These are phyloP conservation scores for Leccinum subtestaceum DNA, from an alignment of 768 basidiomycete species.

Conservation along the genomic window DNA sequence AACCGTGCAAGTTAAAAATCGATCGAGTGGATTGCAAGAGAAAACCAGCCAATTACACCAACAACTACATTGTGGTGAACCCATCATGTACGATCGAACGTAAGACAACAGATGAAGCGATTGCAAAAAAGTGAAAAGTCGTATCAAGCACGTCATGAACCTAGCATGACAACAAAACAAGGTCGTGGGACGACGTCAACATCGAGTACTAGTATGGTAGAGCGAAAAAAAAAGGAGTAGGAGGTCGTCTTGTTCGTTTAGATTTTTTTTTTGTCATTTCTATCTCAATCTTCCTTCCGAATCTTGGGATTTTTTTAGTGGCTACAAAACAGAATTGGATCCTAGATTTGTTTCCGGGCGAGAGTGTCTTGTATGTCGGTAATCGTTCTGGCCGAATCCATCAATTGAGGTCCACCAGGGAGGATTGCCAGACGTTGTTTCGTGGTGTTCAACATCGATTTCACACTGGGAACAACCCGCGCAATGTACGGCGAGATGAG, in stretches of 20 bases:
- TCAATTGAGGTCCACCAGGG: conserved; percentile 64
- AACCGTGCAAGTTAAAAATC: not conserved
- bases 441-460: conserved; percentile 70
- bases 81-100: conserved; percentile 2
- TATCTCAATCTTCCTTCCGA: not conserved
- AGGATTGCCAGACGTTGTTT: conserved; percentile 78
- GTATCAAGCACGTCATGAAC: conserved; percentile 23
- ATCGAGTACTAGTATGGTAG: conserved; percentile 1
- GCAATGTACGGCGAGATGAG: conserved; percentile 80
- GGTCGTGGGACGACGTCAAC: not conserved
- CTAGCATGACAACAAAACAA: conserved; percentile 20
- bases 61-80: conserved; percentile 21
- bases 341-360: conserved; percentile 38
- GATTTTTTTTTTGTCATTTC: not conserved
- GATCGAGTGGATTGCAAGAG: conserved; percentile 10
- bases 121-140: conserved; percentile 9
- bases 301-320: not conserved
- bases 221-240: not conserved
- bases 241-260: not conserved
- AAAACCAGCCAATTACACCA: conserved; percentile 17
- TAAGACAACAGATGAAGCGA: not conserved
- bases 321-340: not conserved
- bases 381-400: conserved; percentile 68
- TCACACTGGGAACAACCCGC: conserved; percentile 77
- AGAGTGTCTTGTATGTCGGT: conserved; percentile 75